Base-by-base conservation (phyloP, 2,329 filamentous ascomycete species). In the Coniella vitis region DNA sequence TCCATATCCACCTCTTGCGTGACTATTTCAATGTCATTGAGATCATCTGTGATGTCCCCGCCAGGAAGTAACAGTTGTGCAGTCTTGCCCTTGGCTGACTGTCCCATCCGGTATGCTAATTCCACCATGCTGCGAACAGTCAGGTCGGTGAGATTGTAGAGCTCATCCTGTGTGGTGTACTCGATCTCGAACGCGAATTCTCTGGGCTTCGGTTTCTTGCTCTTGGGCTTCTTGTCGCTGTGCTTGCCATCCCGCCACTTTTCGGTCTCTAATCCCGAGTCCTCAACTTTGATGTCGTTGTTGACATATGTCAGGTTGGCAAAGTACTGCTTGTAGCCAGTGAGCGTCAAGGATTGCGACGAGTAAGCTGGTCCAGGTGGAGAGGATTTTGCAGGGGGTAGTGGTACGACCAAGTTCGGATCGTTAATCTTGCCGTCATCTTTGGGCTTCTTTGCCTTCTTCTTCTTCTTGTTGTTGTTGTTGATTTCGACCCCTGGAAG, bases 231-330 rank as follows among this genome's bases (percentile, higher is more conserved):
- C 63, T 83, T 81, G 54, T 74, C 74, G 45, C 73, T 69, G 61
- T 83, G 77, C 58, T 81, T 83, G 47, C 83, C 83, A 50, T 81
- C 70, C 32, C 79, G 78, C 81, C 84, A 86, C 53, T 72, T 73
- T 25, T 61, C 55, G 7, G 61, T 13, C 38, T n/a, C 38, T 7
- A 60, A 54, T 8, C 52, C 20, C 36, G 59, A 34, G 49, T 35
- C 49, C 3, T 60, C 29, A 4, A 12, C 9, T n/a, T 14, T 20
- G 2, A 82, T 74, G 52, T 86, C 79, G 58, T 90, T 87, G 68
- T 97, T 94, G 67, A 95, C 84, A 51, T 80, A 70, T 0, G 91
- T 97, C n/a, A 98, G 70, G 64, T 98, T 98, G 53, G 91, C 90
- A 65, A 82, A 96, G 65, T 94, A 96, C 60, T 98, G 93, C 4